Conservation (phyloP, 331 rosid species). For the Quercus tomentella region DNA sequence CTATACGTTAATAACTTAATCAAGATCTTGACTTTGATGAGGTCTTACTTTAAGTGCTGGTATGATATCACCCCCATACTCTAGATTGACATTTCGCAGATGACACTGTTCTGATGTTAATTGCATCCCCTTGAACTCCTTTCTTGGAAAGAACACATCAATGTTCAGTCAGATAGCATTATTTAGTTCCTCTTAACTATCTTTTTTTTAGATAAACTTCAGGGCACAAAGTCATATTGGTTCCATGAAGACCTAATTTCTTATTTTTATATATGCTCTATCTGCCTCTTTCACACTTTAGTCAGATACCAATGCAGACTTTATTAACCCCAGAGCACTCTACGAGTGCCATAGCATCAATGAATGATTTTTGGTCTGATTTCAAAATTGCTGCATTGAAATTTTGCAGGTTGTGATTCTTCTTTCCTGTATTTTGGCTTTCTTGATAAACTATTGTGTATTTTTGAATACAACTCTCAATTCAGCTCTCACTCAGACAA, state of each 20-base stretch:
- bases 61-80: too few relatives aligned
- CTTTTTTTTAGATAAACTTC: too few relatives aligned
- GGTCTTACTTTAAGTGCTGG: neutral
- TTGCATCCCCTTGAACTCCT: neutral
- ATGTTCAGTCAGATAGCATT: neutral
- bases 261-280: neutral
- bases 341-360: neutral
- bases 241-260: neutral
- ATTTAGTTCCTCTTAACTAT: neutral
- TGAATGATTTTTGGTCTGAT: slow-evolving; percentile 1
- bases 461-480: slow-evolving; percentile 69
- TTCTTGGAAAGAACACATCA: neutral
- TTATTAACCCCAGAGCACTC: neutral
- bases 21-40: neutral
- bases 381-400: slow-evolving; percentile 17
- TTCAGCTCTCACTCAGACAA: slow-evolving; percentile 79
- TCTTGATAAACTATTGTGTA: slow-evolving; percentile 65
- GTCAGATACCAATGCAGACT: neutral
- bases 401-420: slow-evolving; percentile 62
- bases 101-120: neutral
- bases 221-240: neutral
- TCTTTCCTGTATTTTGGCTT: slow-evolving; percentile 62
- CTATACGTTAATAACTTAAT: neutral
- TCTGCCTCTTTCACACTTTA: neutral
- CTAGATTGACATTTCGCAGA: neutral